Evolutionary conservation across 78 protist species (phyloP).

Genomic region (slime mould (Dictyostelium discoideum)): DNA sequence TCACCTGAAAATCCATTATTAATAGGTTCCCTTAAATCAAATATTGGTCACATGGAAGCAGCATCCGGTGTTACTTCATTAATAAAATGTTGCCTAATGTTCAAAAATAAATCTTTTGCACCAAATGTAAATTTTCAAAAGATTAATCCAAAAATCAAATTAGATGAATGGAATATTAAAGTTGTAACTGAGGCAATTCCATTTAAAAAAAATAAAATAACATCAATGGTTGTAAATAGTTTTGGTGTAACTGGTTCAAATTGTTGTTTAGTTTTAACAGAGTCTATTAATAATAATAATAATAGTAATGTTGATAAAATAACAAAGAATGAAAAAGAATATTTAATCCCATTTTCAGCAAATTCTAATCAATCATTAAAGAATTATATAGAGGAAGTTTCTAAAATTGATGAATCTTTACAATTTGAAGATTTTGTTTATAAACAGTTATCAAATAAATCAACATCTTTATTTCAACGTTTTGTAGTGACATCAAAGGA

Average conservation of each 20-base stretch:
- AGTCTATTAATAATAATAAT: neutral
- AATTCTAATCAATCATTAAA: slow-evolving; percentile 43
- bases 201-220: neutral
- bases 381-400: neutral
- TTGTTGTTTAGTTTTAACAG: slow-evolving; percentile 59
- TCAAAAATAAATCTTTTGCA: neutral
- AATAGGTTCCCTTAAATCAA: slow-evolving; percentile 39
- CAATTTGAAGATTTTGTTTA: slow-evolving; percentile 18
- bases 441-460: neutral
- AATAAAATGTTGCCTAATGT: slow-evolving; percentile 48
- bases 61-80: slow-evolving; percentile 78
- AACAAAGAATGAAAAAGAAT: neutral
- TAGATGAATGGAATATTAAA: slow-evolving; percentile 8
- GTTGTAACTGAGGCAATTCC: slow-evolving; percentile 18
- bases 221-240: slow-evolving; percentile 65
- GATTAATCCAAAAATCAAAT: slow-evolving; percentile 30
- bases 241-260: slow-evolving; percentile 91
- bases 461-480: neutral
- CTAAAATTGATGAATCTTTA: neutral
- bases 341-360: slow-evolving; percentile 50
- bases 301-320: neutral
- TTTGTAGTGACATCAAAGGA: neutral
- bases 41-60: slow-evolving; percentile 86
- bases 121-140: slow-evolving; percentile 15
- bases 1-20: slow-evolving; percentile 10